phyloP scores from a whole-genome alignment of 75 land plant species.

The Larix kaempferi region DNA sequence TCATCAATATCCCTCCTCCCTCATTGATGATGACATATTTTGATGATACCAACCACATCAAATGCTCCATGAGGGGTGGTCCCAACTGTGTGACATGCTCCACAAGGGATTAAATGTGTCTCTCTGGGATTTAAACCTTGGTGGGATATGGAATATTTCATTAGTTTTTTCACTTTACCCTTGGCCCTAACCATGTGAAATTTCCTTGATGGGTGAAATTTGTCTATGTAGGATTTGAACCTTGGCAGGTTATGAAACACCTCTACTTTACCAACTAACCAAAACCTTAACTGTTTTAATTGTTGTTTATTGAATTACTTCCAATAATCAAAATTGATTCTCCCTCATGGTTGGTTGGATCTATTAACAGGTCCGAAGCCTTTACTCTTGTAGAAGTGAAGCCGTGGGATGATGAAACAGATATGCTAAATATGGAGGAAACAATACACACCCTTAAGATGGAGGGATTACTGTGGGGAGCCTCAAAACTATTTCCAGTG shows the following conservation, averaged over 20 bases:
- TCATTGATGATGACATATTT: no score
- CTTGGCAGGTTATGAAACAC: not conserved
- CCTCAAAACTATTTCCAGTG: constrained; percentile 83
- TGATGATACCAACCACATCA: no score
- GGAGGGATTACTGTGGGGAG: constrained; percentile 90
- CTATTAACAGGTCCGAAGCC: constrained; percentile 79
- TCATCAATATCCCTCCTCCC: no score
- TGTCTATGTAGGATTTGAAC: not conserved
- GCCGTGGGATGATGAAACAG: constrained; percentile 99
- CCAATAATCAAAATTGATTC: not conserved
- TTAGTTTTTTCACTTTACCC: no score
- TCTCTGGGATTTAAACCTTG: no score
- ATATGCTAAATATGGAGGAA: constrained; percentile 93
- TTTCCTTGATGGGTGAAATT: no score
- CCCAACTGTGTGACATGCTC: no score
- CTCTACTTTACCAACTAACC: no score
- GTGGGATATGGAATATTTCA: no score
- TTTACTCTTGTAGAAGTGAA: constrained; percentile 90
- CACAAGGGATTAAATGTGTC: no score
- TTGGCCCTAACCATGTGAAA: no score
- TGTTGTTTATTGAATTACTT: not conserved
- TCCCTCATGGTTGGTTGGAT: not conserved
- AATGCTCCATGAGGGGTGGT: no score
- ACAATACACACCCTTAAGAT: constrained; percentile 65
- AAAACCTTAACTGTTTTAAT: not conserved